Conservation (phyloP, 2,329 filamentous ascomycete genomes). For the Epichloe gansuensis region DNA sequence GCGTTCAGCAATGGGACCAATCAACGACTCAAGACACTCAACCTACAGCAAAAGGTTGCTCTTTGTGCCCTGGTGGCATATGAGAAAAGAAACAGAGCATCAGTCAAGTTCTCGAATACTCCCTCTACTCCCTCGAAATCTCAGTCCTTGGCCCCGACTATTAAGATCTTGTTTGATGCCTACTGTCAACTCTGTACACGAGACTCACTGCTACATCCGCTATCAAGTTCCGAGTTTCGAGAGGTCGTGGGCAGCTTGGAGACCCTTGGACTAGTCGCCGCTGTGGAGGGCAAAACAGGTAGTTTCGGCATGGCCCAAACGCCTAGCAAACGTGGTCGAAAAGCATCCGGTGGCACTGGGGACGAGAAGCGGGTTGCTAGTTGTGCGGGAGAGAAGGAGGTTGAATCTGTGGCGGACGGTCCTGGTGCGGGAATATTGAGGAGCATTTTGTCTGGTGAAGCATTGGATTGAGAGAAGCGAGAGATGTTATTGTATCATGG, state of each 20-base stretch:
- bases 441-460: conserved; percentile 49
- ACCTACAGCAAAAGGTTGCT: conserved; percentile 91
- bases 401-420: conserved; percentile 55
- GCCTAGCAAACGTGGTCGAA: conserved; percentile 56
- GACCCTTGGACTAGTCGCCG: conserved; percentile 67
- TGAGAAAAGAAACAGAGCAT: conserved; percentile 57
- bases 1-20: conserved; percentile 82
- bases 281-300: conserved; percentile 55
- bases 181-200: conserved; percentile 74
- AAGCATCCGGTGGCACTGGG: conserved; percentile 36
- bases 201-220: conserved; percentile 78
- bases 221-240: conserved; percentile 84
- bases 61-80: conserved; percentile 78
- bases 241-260: conserved; percentile 86
- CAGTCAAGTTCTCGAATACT: conserved; percentile 28
- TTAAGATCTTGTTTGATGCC: conserved; percentile 72
- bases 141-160: conserved; percentile 54
- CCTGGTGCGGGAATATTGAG: conserved; percentile 47
- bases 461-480: conserved; percentile 31
- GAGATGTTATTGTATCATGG: not conserved
- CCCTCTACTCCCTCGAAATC: conserved; percentile 48
- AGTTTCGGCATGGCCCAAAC: conserved; percentile 53
- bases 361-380: conserved; percentile 73
- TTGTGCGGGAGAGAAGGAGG: conserved; percentile 67
- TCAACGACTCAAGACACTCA: conserved; percentile 74